Conservation (phyloP, 2,329 filamentous ascomycete species). For the Phialemoniopsis sp. region DNA sequence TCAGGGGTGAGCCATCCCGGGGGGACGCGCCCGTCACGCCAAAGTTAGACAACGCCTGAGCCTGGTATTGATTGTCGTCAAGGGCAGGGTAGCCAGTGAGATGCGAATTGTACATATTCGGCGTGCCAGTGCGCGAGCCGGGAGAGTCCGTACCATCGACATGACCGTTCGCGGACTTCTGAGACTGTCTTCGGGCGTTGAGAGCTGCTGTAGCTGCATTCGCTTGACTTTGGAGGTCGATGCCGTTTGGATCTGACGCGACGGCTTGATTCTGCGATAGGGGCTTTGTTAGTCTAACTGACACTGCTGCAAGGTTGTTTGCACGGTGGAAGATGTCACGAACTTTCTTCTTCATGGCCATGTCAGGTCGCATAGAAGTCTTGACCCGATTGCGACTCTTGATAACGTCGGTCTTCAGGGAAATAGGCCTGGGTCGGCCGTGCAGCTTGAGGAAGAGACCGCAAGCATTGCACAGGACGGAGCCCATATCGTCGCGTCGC, state of each 20-base stretch:
- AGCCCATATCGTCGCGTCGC: slow-evolving; percentile 93
- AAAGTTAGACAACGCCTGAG: slow-evolving; percentile 45
- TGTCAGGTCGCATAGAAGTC: slow-evolving; percentile 67
- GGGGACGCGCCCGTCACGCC: slow-evolving; percentile 45
- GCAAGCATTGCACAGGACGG: slow-evolving; percentile 97
- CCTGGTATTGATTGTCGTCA: slow-evolving; percentile 65
- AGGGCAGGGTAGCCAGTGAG: slow-evolving; percentile 79
- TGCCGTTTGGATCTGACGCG: slow-evolving; percentile 50
- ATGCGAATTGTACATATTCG: slow-evolving; percentile 69
- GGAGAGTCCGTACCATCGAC: slow-evolving; percentile 74
- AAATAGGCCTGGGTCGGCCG: slow-evolving; percentile 87
- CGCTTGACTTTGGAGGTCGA: slow-evolving; percentile 47
- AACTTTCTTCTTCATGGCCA: slow-evolving; percentile 82
- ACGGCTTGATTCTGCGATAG: slow-evolving; percentile 11
- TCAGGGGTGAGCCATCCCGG: slow-evolving; percentile 44
- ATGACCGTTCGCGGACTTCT: slow-evolving; percentile 68
- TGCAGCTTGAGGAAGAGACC: slow-evolving; percentile 97
- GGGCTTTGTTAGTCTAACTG: not conserved
- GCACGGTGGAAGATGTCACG: slow-evolving; percentile 15
- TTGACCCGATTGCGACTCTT: slow-evolving; percentile 99
- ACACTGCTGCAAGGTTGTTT: not conserved
- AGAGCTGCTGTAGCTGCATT: slow-evolving; percentile 48
- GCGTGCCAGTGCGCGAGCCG: slow-evolving; percentile 74
- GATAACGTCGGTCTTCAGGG: slow-evolving; percentile 97
- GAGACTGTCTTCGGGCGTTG: slow-evolving; percentile 55